These are phyloP conservation scores for Cyclostephanos invisitatus DNA, from an alignment of 108 stramenopile genomes.

Conservation along the genomic window DNA sequence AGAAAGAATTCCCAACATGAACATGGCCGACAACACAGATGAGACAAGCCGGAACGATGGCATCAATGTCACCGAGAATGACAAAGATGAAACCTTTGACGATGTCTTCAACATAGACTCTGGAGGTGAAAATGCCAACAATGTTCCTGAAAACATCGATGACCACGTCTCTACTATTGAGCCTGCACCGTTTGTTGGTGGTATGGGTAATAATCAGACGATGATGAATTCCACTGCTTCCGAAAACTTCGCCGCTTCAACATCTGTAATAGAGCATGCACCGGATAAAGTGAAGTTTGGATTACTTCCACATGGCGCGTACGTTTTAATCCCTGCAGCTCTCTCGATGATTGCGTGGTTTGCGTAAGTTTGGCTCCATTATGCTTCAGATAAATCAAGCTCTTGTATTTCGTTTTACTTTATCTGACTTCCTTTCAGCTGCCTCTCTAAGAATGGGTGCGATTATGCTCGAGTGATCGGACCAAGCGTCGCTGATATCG, in stretches of 20 bases:
- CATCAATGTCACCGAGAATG: background rate
- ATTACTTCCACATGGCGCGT: conserved; percentile 26
- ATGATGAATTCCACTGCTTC: conserved; percentile 6
- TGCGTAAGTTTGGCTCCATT: background rate
- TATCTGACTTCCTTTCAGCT: background rate
- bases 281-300: conserved; percentile 6
- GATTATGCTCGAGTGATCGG: conserved; percentile 44
- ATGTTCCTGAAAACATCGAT: background rate
- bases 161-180: background rate
- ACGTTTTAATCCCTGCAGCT: conserved; percentile 13
- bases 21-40: background rate
- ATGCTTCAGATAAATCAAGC: background rate
- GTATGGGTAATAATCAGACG: background rate
- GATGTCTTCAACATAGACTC: background rate
- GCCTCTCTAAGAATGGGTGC: conserved; percentile 40
- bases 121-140: background rate
- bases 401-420: background rate
- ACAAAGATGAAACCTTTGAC: background rate
- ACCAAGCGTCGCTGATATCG: conserved; percentile 44
- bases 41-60: background rate
- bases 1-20: background rate
- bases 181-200: background rate
- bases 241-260: conserved; percentile 11
- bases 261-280: conserved; percentile 9
- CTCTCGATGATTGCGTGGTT: conserved; percentile 31